Evolutionary conservation across 192 early-diverging fungal genomes (phyloP).

Genomic region (Coemansia sp.): DNA sequence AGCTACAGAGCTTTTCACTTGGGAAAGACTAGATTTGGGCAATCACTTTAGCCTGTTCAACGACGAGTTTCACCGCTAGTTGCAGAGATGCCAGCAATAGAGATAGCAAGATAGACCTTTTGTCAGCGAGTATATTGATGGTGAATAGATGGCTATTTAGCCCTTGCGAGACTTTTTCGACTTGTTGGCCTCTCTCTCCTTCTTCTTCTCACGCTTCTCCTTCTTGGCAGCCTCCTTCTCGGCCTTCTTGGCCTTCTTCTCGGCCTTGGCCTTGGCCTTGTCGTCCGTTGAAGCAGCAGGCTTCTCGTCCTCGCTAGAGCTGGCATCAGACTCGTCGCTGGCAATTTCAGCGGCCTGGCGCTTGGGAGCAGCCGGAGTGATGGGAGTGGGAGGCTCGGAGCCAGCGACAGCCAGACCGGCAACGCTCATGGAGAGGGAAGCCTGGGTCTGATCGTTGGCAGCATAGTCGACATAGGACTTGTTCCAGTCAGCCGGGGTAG

Average conservation of each 20-base stretch:
- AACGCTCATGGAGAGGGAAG: not conserved
- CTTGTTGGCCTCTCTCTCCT: conserved; percentile 29
- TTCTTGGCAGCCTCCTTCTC: conserved; percentile 33
- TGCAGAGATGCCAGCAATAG: not conserved
- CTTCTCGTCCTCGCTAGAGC: conserved; percentile 23
- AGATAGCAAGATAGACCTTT: not conserved
- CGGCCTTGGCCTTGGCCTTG: conserved; percentile 7
- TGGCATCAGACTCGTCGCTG: conserved; percentile 29
- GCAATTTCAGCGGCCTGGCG: conserved; percentile 37
- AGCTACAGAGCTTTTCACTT: not conserved
- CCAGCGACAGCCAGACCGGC: not conserved
- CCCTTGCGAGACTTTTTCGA: conserved; percentile 44
- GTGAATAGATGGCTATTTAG: conserved; percentile 5
- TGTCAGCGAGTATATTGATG: not conserved
- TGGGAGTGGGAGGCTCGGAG: not conserved
- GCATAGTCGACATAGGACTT: conserved; percentile 72
- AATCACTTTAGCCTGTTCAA: not conserved
- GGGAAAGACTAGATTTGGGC: not conserved
- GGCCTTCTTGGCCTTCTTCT: conserved; percentile 26
- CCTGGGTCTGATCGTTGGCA: conserved; percentile 10
- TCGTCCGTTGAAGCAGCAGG: conserved; percentile 4
- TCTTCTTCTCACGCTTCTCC: conserved; percentile 38
- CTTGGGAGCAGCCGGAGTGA: conserved; percentile 13
- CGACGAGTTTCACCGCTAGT: not conserved
- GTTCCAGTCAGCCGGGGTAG: conserved; percentile 82